Evolutionary conservation across 2,329 filamentous ascomycete species (phyloP).

Genomic region (Ascochyta lentis): DNA sequence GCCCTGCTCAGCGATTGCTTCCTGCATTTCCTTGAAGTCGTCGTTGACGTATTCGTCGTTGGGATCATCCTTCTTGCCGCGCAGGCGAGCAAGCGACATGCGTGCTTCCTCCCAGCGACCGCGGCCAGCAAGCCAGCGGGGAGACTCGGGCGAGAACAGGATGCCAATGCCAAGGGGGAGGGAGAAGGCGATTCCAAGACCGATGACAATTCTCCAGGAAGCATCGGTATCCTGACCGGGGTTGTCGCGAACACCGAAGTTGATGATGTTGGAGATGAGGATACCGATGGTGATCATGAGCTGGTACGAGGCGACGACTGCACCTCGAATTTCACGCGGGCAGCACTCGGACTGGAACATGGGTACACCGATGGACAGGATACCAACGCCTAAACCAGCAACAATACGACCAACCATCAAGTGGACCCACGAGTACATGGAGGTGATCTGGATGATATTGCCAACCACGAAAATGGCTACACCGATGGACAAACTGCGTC

Average conservation of each 20-base stretch:
- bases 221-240: slow-evolving; percentile 46
- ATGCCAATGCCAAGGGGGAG: slow-evolving; percentile 41
- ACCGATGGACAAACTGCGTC: slow-evolving; percentile 56
- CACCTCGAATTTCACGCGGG: slow-evolving; percentile 68
- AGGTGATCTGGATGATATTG: slow-evolving; percentile 53
- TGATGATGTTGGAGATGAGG: slow-evolving; percentile 42
- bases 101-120: slow-evolving; percentile 58
- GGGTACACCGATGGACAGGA: slow-evolving; percentile 64
- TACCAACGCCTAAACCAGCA: slow-evolving; percentile 53
- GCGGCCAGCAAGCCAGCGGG: slow-evolving; percentile 56
- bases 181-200: slow-evolving; percentile 42
- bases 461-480: slow-evolving; percentile 54
- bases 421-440: slow-evolving; percentile 51
- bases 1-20: slow-evolving; percentile 37
- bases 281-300: slow-evolving; percentile 56
- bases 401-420: slow-evolving; percentile 57
- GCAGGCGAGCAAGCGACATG: slow-evolving; percentile 61
- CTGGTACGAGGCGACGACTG: slow-evolving; percentile 62
- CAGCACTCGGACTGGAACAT: slow-evolving; percentile 72
- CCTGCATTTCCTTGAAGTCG: slow-evolving; percentile 56
- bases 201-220: slow-evolving; percentile 45
- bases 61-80: slow-evolving; percentile 58
- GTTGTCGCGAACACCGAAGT: slow-evolving; percentile 52
- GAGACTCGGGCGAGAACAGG: slow-evolving; percentile 39
- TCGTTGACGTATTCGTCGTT: slow-evolving; percentile 55